Percentiles rank a stretch among this genome's conserved stretches.
These are phyloP conservation scores for Eutrema yunnanense DNA, from an alignment of 345 rosid genomes.

Conservation along the genomic window DNA sequence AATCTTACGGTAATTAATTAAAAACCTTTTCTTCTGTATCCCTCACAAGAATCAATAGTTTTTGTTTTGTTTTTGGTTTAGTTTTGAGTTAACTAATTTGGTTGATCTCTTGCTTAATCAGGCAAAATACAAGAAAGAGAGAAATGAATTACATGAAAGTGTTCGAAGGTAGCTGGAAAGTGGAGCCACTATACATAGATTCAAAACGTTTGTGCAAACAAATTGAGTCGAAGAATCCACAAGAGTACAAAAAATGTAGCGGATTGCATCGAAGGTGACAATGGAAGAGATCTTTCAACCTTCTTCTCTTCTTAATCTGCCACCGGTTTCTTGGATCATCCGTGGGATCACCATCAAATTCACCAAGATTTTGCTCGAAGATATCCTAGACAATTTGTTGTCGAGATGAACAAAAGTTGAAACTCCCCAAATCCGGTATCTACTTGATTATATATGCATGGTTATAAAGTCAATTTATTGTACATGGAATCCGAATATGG, in stretches of 20 bases:
- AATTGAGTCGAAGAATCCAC: neutral
- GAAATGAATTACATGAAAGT: slow-evolving; percentile 61
- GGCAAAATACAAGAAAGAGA: no score
- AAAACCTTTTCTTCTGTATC: neutral
- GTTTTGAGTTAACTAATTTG: no score
- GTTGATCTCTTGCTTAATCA: no score
- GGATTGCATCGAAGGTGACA: slow-evolving; percentile 12
- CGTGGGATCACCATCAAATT: slow-evolving; percentile 57
- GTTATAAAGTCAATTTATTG: no score
- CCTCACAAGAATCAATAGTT: neutral
- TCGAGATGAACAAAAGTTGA: no score
- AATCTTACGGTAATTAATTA: slow-evolving; percentile 43
- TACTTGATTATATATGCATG: no score
- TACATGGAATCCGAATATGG: no score
- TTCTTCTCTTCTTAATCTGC: slow-evolving; percentile 50
- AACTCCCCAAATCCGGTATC: no score
- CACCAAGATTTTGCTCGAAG: slow-evolving; percentile 55
- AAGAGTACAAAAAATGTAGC: slow-evolving; percentile 53
- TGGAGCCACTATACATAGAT: slow-evolving; percentile 60
- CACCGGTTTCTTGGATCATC: slow-evolving; percentile 79
- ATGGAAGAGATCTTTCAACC: slow-evolving; percentile 24
- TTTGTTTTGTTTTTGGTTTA: neutral
- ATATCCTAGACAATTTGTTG: neutral
- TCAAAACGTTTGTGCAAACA: slow-evolving; percentile 47
- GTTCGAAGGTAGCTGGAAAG: slow-evolving; percentile 78